Conservation (phyloP, 108 stramenopile species). For the Conticribra weissflogii region DNA sequence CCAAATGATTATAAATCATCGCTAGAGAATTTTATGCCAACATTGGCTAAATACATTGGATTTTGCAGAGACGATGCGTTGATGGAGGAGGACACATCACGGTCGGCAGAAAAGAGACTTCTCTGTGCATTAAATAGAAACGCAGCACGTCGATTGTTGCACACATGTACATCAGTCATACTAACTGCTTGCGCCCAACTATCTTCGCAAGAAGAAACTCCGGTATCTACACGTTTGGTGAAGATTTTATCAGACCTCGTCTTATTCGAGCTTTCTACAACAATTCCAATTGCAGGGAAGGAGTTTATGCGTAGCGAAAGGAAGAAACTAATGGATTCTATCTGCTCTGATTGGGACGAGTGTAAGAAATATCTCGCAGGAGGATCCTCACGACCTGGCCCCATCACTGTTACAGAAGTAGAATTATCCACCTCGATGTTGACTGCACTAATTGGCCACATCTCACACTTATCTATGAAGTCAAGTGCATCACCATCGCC, state of each 20-base stretch:
- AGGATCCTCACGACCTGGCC: not conserved
- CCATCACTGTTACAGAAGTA: not conserved
- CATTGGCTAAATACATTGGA: slow-evolving; percentile 9
- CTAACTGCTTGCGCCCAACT: slow-evolving; percentile 16
- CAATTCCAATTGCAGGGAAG: slow-evolving; percentile 15
- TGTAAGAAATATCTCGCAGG: slow-evolving; percentile 1
- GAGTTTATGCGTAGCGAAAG: slow-evolving; percentile 2
- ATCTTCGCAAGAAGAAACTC: slow-evolving; percentile 1
- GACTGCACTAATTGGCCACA: not conserved
- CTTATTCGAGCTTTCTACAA: slow-evolving; percentile 23
- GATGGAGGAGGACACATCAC: not conserved
- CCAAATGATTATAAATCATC: slow-evolving; percentile 6
- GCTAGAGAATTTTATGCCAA: slow-evolving; percentile 7
- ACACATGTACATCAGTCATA: slow-evolving; percentile 16
- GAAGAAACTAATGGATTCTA: slow-evolving; percentile 9
- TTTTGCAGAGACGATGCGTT: slow-evolving; percentile 27
- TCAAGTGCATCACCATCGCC: not conserved
- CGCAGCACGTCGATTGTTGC: slow-evolving; percentile 16
- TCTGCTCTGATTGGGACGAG: slow-evolving; percentile 31
- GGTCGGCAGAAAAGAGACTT: slow-evolving; percentile 6
- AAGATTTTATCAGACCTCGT: slow-evolving; percentile 15
- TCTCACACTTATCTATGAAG: not conserved
- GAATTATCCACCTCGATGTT: not conserved
- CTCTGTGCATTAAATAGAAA: slow-evolving; percentile 19
- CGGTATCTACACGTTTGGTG: slow-evolving; percentile 1